Evolutionary conservation across 2,329 filamentous ascomycete genomes (phyloP), one percentile per base, ranked within the genome.

Genomic region (Scopulariopsis brevicaulis): DNA sequence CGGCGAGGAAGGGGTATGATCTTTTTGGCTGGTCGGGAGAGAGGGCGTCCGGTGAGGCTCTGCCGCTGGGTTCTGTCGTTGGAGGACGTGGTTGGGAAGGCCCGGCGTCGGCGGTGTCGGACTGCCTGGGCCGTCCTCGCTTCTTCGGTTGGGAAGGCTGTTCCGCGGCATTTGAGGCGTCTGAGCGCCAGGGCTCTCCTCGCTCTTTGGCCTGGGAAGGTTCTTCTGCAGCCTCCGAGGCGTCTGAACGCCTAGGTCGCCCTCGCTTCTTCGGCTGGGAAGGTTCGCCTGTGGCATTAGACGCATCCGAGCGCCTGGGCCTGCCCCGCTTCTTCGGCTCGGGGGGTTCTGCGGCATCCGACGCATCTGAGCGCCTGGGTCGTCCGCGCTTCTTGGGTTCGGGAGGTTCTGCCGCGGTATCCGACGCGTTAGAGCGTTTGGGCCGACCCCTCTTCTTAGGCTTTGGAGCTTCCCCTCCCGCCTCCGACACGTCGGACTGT

Each of bases 1-100:
- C 69, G 7, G 75, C 72, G 54, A 86, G 70, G 63, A 81, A 77
- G 52, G 76, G 74, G 66, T 79, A 83, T 25, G 68, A 66, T 37
- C 61, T 59, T 43, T 10, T 55, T 14, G 46, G n/a, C 35, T 56
- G 43, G 50, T 56, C 18, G 2, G 69, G 67, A 2, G 71, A 68
- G 15, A 65, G 61, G 4, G 65, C 62, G 8, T 62, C 37, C 32
- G 59, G n/a, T 8, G 64, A 59, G 2, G 64, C 62, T 28, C 12
- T 20, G 7, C 20, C n/a, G 11, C 20, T 50, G 20, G 46, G 11
- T 65, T 61, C 25, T 63, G 59, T 24, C 60, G 53, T 40, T 59
- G 52, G 34, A 51, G 54, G 18, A 50, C 20, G 46, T 24, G 20
- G 8, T 14, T 50, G 46, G 1, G 46, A 24, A 24, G 24, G 24